phyloP scores from a whole-genome alignment of 2,329 filamentous ascomycete species.

The Paecilomyces sp. region DNA sequence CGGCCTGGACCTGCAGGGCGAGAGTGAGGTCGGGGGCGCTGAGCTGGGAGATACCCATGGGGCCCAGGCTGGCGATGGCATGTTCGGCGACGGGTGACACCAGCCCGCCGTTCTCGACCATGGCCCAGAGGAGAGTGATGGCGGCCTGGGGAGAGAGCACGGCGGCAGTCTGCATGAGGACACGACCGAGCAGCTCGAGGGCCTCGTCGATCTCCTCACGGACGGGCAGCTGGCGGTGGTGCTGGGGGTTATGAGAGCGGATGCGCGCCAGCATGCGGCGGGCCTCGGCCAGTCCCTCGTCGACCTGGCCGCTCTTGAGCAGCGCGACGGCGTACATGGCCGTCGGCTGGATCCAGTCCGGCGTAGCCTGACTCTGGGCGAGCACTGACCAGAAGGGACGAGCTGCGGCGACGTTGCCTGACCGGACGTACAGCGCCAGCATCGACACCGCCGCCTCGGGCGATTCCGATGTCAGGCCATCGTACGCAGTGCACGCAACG shows the following conservation, averaged over 20 bases:
- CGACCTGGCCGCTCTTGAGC: constrained; percentile 74
- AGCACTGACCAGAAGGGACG: constrained; percentile 75
- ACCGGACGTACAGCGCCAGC: constrained; percentile 77
- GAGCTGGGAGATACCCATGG: constrained; percentile 52
- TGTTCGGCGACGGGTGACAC: constrained; percentile 55
- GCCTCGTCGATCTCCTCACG: constrained; percentile 82
- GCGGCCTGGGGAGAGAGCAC: constrained; percentile 48
- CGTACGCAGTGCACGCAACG: constrained; percentile 62
- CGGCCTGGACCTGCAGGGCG: constrained; percentile 54
- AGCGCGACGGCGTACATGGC: constrained; percentile 86
- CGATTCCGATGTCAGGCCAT: constrained; percentile 48
- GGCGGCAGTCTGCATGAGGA: constrained; percentile 47
- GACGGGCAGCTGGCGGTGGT: constrained; percentile 47
- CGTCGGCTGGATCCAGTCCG: constrained; percentile 73
- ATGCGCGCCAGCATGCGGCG: constrained; percentile 85
- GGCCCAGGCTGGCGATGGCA: constrained; percentile 53
- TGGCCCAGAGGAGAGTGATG: constrained; percentile 55
- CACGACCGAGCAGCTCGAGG: constrained; percentile 59
- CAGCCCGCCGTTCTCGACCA: constrained; percentile 59
- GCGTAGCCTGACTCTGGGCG: constrained; percentile 48
- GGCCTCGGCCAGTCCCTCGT: constrained; percentile 71
- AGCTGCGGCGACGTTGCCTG: constrained; percentile 70
- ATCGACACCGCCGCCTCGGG: constrained; percentile 64
- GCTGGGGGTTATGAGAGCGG: constrained; percentile 51
- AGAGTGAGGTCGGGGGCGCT: constrained; percentile 47